Conservation (phyloP, 345 rosid genomes). For the Arabis hirsuta region DNA sequence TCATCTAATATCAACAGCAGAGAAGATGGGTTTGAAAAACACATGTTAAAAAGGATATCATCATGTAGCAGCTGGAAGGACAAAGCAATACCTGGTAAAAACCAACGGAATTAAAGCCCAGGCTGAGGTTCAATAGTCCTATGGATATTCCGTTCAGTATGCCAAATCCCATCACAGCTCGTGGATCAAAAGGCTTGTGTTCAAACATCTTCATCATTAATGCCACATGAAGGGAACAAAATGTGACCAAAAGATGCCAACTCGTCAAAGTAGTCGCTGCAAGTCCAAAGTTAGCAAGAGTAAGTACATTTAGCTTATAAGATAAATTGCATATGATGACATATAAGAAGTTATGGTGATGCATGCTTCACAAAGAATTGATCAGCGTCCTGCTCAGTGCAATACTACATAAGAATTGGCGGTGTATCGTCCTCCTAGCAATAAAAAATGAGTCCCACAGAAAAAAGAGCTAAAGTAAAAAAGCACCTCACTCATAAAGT, state of each 20-base stretch:
- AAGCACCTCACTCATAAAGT: slow-evolving; percentile 25
- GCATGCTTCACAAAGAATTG: slow-evolving; percentile 5
- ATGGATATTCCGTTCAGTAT: slow-evolving; percentile 95
- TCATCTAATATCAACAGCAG: slow-evolving; percentile 67
- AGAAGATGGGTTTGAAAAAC: slow-evolving; percentile 21
- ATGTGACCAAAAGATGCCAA: slow-evolving; percentile 99
- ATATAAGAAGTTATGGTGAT: too few relatives aligned
- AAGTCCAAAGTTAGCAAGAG: slow-evolving; percentile 29
- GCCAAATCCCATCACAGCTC: slow-evolving; percentile 99
- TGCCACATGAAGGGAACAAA: slow-evolving; percentile 99
- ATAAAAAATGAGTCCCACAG: slow-evolving; percentile 1
- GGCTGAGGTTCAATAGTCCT: slow-evolving; percentile 94
- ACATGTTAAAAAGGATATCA: slow-evolving; percentile 9
- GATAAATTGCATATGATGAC: slow-evolving; percentile 15
- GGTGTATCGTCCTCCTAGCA: slow-evolving; percentile 1
- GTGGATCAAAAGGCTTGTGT: slow-evolving; percentile 99
- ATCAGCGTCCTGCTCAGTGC: slow-evolving; percentile 14
- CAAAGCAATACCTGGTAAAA: slow-evolving; percentile 83
- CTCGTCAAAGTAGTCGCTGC: slow-evolving; percentile 99
- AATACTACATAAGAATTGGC: slow-evolving; percentile 13
- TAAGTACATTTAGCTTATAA: slow-evolving; percentile 21
- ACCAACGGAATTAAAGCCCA: slow-evolving; percentile 99
- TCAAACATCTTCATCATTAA: slow-evolving; percentile 96
- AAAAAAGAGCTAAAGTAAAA: slow-evolving; percentile 25
- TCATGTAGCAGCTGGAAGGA: slow-evolving; percentile 16